Base-by-base conservation (phyloP, 768 basidiomycete species). In the Psilocybe tampanensis region DNA sequence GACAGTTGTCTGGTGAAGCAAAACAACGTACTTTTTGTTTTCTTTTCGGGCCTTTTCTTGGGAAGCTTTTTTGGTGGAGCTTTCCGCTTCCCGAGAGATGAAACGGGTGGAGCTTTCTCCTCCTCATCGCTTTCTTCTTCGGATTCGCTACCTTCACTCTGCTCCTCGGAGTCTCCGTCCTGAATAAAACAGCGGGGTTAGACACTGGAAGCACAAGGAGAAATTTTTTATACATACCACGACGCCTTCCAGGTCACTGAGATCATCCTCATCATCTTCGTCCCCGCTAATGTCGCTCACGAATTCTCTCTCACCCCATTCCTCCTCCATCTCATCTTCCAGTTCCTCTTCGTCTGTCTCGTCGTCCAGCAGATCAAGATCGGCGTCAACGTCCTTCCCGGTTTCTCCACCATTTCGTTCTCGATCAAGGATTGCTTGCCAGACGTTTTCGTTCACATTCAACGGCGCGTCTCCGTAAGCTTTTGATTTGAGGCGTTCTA, bases 391-490 rank as follows among this genome's bases (percentile, higher is more conserved):
- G 50, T 86, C 85, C 60, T 86, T 82, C 50, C 83, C 82, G 44
- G 80, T 77, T 61, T 84, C 83, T 47, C 74, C 74, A 22, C 70
- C 78, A 32, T 75, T 76, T 63, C 84, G 82, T 64, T 97, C 94
- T 45, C 86, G 80, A 67, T 97, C 93, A 41, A 98, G 76, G 51
- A 99, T 89, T 2, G 92, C 87, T 61, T 88, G 86, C 97, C 97
- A 98, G 8, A 98, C 95, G 41, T 80, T 87, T 74, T 99, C 97
- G 72, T 99, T 98, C 56, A 99, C 95, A 72, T 99, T 98, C 43
- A 99, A 82, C 12, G 97, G 97, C 32, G 92, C 90, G 67, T 98
- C 96, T 42, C 97, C 96, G 68, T 99, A 98, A 17, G 96, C 95
- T 72, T 97, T 97, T 52, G 89, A 89, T 77, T 95, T 95, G 18